These are phyloP conservation scores for Wickerhamiella sergipiensis DNA, from an alignment of 805 yeast genomes.

Conservation along the genomic window DNA sequence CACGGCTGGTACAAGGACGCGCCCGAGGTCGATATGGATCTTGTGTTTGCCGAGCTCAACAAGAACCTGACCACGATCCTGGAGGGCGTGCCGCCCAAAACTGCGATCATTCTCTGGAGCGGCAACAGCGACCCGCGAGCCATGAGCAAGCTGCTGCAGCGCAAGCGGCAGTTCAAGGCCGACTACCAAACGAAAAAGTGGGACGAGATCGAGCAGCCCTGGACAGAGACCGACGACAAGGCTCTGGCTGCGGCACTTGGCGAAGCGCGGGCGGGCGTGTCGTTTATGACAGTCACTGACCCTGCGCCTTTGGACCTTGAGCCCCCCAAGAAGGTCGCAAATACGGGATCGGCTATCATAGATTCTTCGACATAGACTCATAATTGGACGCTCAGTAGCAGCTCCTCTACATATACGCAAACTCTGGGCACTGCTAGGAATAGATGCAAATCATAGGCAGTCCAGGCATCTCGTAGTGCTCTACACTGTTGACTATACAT, in stretches of 20 bases:
- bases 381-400: no score
- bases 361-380: no score
- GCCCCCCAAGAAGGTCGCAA: not conserved
- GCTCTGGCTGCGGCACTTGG: slow-evolving; percentile 34
- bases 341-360: no score
- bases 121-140: slow-evolving; percentile 49
- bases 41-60: slow-evolving; percentile 28
- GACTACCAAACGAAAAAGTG: slow-evolving; percentile 32
- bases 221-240: slow-evolving; percentile 39
- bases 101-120: slow-evolving; percentile 47
- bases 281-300: slow-evolving; percentile 37
- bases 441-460: no score
- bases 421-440: no score
- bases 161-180: slow-evolving; percentile 32
- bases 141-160: slow-evolving; percentile 29
- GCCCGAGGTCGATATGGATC: slow-evolving; percentile 13
- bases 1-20: slow-evolving; percentile 11
- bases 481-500: no score
- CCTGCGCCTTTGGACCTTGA: not conserved
- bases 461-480: no score
- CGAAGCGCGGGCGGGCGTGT: slow-evolving; percentile 46
- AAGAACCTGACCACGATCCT: slow-evolving; percentile 36
- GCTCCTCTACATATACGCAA: no score
- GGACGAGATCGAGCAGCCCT: slow-evolving; percentile 31
- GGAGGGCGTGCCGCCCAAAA: slow-evolving; percentile 38